Conservation (phyloP, 1,139 yeast genomes). For the Eremothecium coryli region DNA sequence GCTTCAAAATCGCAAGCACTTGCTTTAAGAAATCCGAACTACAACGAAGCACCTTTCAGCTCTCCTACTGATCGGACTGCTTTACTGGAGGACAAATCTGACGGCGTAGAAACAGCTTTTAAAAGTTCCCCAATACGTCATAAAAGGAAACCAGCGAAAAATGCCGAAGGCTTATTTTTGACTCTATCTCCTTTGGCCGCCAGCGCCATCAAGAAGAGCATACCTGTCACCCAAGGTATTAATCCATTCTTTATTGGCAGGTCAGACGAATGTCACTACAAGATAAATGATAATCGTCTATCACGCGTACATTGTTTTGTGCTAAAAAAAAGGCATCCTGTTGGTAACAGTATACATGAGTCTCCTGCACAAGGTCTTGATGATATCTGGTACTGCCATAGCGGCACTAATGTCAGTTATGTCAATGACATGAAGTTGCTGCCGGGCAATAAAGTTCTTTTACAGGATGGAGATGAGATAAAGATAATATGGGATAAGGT, state of each 20-base stretch:
- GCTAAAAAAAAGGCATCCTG: conserved; percentile 50
- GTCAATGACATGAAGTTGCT: conserved; percentile 54
- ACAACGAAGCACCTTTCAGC: not conserved
- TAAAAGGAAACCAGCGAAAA: not conserved
- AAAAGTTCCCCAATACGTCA: not conserved
- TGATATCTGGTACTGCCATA: conserved; percentile 75
- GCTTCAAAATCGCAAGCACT: not conserved
- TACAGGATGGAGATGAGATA: conserved; percentile 57
- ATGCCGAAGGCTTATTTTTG: conserved; percentile 42
- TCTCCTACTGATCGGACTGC: not conserved
- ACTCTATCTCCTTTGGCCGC: conserved; percentile 38
- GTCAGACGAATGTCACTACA: conserved; percentile 48
- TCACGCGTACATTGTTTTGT: conserved; percentile 79
- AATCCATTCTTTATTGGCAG: conserved; percentile 61
- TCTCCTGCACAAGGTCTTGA: conserved; percentile 61
- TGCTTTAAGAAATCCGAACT: not conserved
- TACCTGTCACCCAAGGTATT: conserved; percentile 53
- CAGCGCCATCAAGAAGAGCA: conserved; percentile 37
- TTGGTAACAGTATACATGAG: conserved; percentile 45
- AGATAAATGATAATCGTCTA: conserved; percentile 61
- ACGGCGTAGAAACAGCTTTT: not conserved
- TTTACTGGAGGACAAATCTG: not conserved
- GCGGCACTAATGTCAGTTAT: conserved; percentile 70
- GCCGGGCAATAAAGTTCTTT: conserved; percentile 49
- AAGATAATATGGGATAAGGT: conserved; percentile 55